Base-by-base conservation (phyloP, 139 green algal species). In the Gonium pectorale region DNA sequence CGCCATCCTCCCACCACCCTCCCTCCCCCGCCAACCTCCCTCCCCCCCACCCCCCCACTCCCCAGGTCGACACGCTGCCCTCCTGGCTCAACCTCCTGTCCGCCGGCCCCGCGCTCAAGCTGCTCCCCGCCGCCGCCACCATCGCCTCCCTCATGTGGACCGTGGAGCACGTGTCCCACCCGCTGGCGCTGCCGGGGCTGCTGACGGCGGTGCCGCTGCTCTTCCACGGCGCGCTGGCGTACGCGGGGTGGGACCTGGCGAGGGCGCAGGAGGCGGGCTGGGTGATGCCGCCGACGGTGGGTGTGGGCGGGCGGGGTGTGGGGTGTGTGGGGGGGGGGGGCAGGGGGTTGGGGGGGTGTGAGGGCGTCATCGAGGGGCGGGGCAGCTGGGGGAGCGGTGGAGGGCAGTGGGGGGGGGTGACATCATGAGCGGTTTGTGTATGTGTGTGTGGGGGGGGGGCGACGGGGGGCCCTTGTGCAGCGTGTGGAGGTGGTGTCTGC, bases 181-280 rank as follows among this genome's bases (percentile, higher is more conserved):
- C 94, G 17, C 68, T 93, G 73, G 92, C 88, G 40, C 92, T 97
- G 78, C 94, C 94, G 0, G 72, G 52, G 4, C 80, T 92, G 43
- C 90, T 97, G 31, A 38, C 89, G 22, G 70, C 71, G 41, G 81
- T 94, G 1, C 94, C 94, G 0, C 63, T 74, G 21, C 37, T 74
- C 17, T 96, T 96, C 77, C 87, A 94, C 73, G 38, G 80, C 2
- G 89, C 86, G 56, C 86, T 92, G 54, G 59, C 86, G 29, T 77
- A 56, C 0, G 37, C 56, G 6, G 90, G 93, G 4, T 67, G 79
- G 17, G 88, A 56, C 1, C 79, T 96, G 63, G 79, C 83, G 38
- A 62, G 93, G 5, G 93, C 93, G 27, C 80, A 91, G 41, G 86
- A 89, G 35, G 86, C 75, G 5, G 93, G 91, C 15, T 97, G 94